Conservation (phyloP, 495 filamentous ascomycete species). For the Penicillium robsamsonii region DNA sequence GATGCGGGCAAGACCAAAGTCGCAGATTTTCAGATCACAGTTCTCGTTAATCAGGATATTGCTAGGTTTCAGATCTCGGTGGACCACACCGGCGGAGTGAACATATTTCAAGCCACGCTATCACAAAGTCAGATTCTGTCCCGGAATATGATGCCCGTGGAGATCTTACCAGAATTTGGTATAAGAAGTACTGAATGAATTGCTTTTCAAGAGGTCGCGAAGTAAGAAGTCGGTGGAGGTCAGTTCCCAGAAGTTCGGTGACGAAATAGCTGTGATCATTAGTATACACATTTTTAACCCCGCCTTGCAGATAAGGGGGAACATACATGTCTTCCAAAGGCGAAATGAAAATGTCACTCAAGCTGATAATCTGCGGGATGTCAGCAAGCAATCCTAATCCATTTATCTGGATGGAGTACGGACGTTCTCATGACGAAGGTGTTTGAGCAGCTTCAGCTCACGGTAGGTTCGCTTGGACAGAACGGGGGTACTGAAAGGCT, state of each 20-base stretch:
- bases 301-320: constrained; percentile 2
- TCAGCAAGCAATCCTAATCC: constrained; percentile 20
- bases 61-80: constrained; percentile 95
- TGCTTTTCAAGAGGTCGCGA: constrained; percentile 97
- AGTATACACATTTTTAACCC: constrained; percentile 29
- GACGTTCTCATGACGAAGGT: constrained; percentile 95
- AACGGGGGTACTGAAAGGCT: constrained; percentile 97
- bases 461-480: constrained; percentile 96
- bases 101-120: constrained; percentile 98
- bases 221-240: constrained; percentile 91
- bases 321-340: constrained; percentile 96
- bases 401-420: background rate
- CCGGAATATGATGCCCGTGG: constrained; percentile 33
- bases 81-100: constrained; percentile 95
- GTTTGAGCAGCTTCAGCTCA: constrained; percentile 95
- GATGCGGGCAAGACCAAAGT: constrained; percentile 95
- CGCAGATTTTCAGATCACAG: constrained; percentile 98
- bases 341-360: constrained; percentile 99
- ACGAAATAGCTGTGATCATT: constrained; percentile 77
- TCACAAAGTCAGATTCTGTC: constrained; percentile 74
- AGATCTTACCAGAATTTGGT: constrained; percentile 82
- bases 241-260: constrained; percentile 94
- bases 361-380: constrained; percentile 76
- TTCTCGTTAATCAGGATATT: constrained; percentile 99
- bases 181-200: constrained; percentile 99